Conservation (phyloP, 441 rosid species). For the Mallotus repandus region DNA sequence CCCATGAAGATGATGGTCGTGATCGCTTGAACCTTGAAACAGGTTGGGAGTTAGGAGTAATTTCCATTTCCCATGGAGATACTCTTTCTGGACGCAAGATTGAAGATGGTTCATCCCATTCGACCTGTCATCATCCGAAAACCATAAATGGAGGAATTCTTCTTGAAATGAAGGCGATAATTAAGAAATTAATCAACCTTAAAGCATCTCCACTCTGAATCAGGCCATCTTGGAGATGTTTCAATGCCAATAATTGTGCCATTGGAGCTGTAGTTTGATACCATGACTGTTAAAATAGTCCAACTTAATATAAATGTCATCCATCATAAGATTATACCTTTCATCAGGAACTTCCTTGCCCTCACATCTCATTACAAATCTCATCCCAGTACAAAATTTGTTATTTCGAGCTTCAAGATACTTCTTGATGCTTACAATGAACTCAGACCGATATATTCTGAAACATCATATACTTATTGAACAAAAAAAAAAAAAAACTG, state of each 20-base stretch:
- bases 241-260: not conserved
- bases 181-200: not conserved
- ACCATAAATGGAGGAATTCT: not conserved
- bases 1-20: not conserved
- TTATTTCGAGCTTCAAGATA: not conserved
- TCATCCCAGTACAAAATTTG: not conserved
- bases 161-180: too few relatives aligned
- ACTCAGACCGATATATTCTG: too few relatives aligned
- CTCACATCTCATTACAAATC: not conserved
- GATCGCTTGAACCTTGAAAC: not conserved
- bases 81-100: not conserved
- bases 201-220: not conserved
- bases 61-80: not conserved
- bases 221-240: not conserved
- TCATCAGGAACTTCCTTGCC: not conserved
- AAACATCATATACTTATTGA: too few relatives aligned
- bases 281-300: not conserved
- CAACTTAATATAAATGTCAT: too few relatives aligned
- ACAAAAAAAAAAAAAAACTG: too few relatives aligned
- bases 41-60: not conserved
- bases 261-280: not conserved
- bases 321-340: not conserved
- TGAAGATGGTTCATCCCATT: not conserved
- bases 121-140: not conserved
- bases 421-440: not conserved